phyloP scores from a whole-genome alignment of 1,284 basidiomycete species.

The Hypsizygus ulmarius region DNA sequence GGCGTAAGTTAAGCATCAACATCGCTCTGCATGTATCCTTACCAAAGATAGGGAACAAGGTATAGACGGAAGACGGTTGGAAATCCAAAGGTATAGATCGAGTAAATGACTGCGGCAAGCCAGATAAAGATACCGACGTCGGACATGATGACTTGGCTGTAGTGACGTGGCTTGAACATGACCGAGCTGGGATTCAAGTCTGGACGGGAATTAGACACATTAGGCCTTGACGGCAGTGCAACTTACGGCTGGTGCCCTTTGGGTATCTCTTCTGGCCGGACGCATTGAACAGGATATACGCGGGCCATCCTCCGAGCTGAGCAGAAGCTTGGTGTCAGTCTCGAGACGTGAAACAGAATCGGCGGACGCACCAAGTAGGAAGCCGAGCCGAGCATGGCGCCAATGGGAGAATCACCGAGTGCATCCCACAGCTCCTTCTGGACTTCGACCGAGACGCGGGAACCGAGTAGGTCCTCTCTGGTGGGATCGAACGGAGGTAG shows the following conservation, averaged over 20 bases:
- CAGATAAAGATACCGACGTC: conserved; percentile 83
- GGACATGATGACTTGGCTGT: conserved; percentile 77
- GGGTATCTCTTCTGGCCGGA: conserved; percentile 91
- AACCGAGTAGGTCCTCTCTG: conserved; percentile 68
- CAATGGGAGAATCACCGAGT: conserved; percentile 90
- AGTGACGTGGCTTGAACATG: conserved; percentile 88
- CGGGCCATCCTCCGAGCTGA: conserved; percentile 82
- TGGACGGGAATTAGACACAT: conserved; percentile 26
- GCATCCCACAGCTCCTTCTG: conserved; percentile 84
- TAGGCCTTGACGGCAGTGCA: neutral
- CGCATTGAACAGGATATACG: conserved; percentile 84
- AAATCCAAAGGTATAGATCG: conserved; percentile 70
- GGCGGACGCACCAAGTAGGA: conserved; percentile 63
- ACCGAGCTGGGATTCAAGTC: conserved; percentile 81
- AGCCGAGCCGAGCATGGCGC: conserved; percentile 62
- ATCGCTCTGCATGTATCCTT: no score
- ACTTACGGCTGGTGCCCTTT: conserved; percentile 75
- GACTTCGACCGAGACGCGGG: conserved; percentile 68
- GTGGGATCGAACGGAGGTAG: conserved; percentile 64
- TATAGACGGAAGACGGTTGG: conserved; percentile 80
- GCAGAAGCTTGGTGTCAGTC: conserved; percentile 6
- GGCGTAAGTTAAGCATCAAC: no score
- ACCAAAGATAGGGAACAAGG: conserved; percentile 89
- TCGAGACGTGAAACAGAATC: neutral
- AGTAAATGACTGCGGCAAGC: conserved; percentile 58